Base-by-base conservation (phyloP, 768 basidiomycete genomes). In the Mycena amicta region DNA sequence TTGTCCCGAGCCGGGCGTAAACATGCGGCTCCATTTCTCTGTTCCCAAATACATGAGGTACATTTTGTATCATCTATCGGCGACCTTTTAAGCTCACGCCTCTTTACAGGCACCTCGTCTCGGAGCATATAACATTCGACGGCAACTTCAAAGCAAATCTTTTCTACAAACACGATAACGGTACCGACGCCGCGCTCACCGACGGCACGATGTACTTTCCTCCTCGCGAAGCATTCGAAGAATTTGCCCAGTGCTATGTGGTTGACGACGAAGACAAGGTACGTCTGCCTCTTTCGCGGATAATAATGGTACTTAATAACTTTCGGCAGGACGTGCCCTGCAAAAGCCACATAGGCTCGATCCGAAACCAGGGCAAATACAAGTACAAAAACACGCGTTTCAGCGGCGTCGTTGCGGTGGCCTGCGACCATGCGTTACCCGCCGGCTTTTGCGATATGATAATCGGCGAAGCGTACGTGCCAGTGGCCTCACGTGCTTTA, bases 121-220 rank as follows among this genome's bases (percentile, higher is more conserved):
- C 56, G 8, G 43, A 33, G 30, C 11, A 47, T 18, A 0, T 12
- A 12, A 47, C 45, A 13, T 5, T 55, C 12, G 45, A 55, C 20
- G 45, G 43, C 4, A 55, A 55, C 18, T 55, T 55, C 22, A 55
- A 55, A 43, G n/a, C 15, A 1, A 55, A 55, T 16, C 22, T 46
- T 6, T 55, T 55, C 23, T 46, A 46, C 41, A 55, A 55, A 49
- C 49, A 47, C 37, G 49, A 56, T 26, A 25, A 56, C 22, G 55
- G 55, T 8, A 56, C 28, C 12, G 49, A 56, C 20, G 28, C 1
- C 3, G 25, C 47, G 2, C 31, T 56, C 4, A 56, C 55, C 0
- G 49, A 56, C 39, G 49, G 49, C 3, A 28, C 1, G 23, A 56
- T 56, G 55, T 56, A 56, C 29, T 56, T 56, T 12, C 26, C 49